Percentiles rank a stretch among this genome's conserved stretches.
These are phyloP conservation scores for Oryza coarctata DNA, from an alignment of 176 grass and related monocot species.

Conservation along the genomic window DNA sequence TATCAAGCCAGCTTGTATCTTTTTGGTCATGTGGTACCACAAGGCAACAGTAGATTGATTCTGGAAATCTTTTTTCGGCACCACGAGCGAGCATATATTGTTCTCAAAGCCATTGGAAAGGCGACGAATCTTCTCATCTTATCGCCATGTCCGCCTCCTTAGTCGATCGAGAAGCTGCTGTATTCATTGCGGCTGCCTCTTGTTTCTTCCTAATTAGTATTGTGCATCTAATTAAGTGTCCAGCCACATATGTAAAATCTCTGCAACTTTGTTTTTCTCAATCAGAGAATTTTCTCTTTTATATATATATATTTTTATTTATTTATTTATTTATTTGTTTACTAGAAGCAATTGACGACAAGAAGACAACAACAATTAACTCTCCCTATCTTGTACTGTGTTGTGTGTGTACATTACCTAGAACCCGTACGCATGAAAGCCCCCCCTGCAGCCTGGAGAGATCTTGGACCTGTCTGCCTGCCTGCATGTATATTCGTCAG, in stretches of 20 bases:
- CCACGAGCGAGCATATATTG: not conserved
- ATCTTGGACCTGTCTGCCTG: not conserved
- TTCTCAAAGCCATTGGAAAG: not conserved
- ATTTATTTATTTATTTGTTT: not conserved
- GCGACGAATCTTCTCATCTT: slow-evolving; percentile 16
- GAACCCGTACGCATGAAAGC: too few species aligned
- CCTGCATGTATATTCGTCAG: not conserved
- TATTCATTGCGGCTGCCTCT: not conserved
- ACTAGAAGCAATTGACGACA: too few species aligned
- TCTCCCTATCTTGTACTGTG: too few species aligned
- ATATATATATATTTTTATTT: not conserved
- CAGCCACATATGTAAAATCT: not conserved
- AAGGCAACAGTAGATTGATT: not conserved
- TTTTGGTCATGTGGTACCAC: not conserved
- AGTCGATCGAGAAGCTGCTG: not conserved
- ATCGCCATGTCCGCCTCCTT: not conserved
- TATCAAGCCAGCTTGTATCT: not conserved
- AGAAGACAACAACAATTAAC: too few species aligned
- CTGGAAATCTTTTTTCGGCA: slow-evolving; percentile 3
- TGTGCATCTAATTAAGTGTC: not conserved
- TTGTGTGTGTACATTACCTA: too few species aligned
- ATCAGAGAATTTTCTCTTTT: not conserved
- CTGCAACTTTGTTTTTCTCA: not conserved
- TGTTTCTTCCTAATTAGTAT: not conserved
- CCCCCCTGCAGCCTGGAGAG: not conserved